Conservation (phyloP, 2,329 filamentous ascomycete species). For the Nigrograna mackinnonii region DNA sequence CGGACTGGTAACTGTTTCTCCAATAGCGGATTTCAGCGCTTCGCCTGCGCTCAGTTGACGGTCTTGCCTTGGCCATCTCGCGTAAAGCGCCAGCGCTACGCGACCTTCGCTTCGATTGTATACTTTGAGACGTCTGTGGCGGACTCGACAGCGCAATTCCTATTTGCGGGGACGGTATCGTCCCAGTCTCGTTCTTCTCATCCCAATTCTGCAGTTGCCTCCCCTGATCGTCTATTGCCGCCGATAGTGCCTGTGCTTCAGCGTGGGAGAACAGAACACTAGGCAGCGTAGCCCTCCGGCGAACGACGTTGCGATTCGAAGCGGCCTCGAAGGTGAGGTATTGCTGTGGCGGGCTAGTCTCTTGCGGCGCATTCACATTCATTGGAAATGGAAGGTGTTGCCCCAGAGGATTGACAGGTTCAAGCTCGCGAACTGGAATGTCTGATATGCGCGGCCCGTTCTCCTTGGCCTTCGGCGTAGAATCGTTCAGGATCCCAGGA, state of each 20-base stretch:
- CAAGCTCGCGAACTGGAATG: slow-evolving; percentile 32
- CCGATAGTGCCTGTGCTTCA: slow-evolving; percentile 30
- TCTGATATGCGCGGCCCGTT: slow-evolving; percentile 36
- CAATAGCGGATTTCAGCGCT: slow-evolving; percentile 42
- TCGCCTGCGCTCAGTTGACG: slow-evolving; percentile 26
- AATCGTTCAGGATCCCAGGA: slow-evolving; percentile 27
- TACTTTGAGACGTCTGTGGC: slow-evolving; percentile 16
- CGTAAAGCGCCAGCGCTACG: slow-evolving; percentile 42
- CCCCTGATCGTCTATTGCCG: slow-evolving; percentile 21
- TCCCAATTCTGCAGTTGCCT: slow-evolving; percentile 29
- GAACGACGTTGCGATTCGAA: slow-evolving; percentile 18
- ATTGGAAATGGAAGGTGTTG: slow-evolving; percentile 43
- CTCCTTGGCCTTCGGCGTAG: slow-evolving; percentile 18
- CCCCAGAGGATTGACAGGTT: slow-evolving; percentile 38
- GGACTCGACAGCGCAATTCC: slow-evolving; percentile 41
- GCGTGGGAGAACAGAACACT: slow-evolving; percentile 25
- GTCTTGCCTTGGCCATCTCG: slow-evolving; percentile 28
- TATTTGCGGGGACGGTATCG: slow-evolving; percentile 32
- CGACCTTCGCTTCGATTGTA: slow-evolving; percentile 35
- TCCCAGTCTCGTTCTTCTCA: slow-evolving; percentile 26
- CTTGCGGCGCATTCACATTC: slow-evolving; percentile 44
- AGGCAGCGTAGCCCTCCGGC: slow-evolving; percentile 40
- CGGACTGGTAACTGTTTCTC: slow-evolving; percentile 36
- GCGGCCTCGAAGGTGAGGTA: slow-evolving; percentile 36
- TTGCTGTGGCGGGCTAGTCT: slow-evolving; percentile 35